These are phyloP conservation scores for Talaromyces sp. DNA, from an alignment of 2,329 filamentous ascomycete genomes.

Conservation along the genomic window DNA sequence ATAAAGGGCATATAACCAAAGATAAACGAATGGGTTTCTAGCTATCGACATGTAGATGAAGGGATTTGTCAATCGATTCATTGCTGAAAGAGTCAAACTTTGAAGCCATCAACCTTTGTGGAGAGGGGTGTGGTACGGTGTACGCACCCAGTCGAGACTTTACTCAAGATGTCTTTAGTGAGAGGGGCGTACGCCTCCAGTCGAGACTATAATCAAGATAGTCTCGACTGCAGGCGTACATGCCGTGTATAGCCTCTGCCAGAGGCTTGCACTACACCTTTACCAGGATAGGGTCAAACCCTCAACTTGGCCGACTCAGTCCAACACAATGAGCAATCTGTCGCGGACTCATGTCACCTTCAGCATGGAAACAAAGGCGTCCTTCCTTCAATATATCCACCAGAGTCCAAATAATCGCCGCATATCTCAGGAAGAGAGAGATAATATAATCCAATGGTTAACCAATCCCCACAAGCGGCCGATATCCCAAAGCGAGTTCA, in stretches of 20 bases:
- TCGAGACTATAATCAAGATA: too few species aligned
- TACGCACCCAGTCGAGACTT: too few species aligned
- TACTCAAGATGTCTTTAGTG: too few species aligned
- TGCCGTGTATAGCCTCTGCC: not conserved
- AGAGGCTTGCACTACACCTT: not conserved
- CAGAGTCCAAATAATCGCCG: not conserved
- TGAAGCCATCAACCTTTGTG: too few species aligned
- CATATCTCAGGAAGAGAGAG: not conserved
- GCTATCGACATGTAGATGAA: not conserved
- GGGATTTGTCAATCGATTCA: not conserved
- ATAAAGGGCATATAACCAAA: not conserved
- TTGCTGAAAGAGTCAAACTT: too few species aligned
- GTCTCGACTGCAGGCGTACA: not conserved
- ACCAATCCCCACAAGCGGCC: conserved; percentile 3
- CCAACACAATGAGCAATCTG: not conserved
- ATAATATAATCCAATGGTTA: conserved; percentile 5
- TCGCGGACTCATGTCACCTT: not conserved
- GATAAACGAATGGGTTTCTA: not conserved
- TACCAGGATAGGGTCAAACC: not conserved
- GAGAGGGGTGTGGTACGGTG: too few species aligned
- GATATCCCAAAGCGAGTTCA: not conserved
- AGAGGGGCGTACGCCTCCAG: not conserved
- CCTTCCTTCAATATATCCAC: not conserved
- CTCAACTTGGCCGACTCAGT: not conserved
- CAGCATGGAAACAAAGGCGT: not conserved